phyloP scores from a whole-genome alignment of 164 flowering plant species.

The Taxillus chinensis region DNA sequence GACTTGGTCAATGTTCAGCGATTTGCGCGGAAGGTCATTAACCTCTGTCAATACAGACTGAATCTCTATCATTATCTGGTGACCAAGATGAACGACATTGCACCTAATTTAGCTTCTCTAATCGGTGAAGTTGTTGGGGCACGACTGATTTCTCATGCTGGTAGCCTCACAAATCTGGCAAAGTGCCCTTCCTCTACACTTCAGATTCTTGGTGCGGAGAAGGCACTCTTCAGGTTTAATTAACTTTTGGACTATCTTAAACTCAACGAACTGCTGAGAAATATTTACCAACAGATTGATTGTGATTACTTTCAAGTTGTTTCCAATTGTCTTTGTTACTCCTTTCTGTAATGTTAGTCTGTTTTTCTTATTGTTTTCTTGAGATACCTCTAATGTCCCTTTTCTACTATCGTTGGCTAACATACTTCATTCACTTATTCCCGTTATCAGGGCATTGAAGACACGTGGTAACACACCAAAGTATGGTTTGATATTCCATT shows the following conservation, averaged over 20 bases:
- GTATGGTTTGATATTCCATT: conserved; percentile 93
- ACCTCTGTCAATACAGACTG: conserved; percentile 82
- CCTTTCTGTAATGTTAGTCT: not conserved
- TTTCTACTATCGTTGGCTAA: not conserved
- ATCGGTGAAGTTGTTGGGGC: conserved; percentile 98
- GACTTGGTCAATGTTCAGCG: conserved; percentile 88
- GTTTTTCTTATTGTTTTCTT: not conserved
- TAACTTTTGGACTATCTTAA: not conserved
- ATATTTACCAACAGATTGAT: too few relatives aligned
- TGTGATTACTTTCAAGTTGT: too few relatives aligned
- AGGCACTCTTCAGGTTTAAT: conserved; percentile 89
- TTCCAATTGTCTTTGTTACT: too few relatives aligned
- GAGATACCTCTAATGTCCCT: not conserved
- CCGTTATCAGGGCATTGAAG: conserved; percentile 69
- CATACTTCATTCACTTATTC: not conserved
- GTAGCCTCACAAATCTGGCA: conserved; percentile 95
- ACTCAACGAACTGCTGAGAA: too few relatives aligned
- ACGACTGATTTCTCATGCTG: conserved; percentile 97
- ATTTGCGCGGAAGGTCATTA: conserved; percentile 92
- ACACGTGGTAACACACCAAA: conserved; percentile 95
- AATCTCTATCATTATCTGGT: conserved; percentile 83
- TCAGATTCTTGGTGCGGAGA: conserved; percentile 98
- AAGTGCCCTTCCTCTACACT: conserved; percentile 99
- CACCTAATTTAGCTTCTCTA: conserved; percentile 93
- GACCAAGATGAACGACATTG: conserved; percentile 91